phyloP scores from a whole-genome alignment of 345 rosid genomes.

The Combretum micranthum region DNA sequence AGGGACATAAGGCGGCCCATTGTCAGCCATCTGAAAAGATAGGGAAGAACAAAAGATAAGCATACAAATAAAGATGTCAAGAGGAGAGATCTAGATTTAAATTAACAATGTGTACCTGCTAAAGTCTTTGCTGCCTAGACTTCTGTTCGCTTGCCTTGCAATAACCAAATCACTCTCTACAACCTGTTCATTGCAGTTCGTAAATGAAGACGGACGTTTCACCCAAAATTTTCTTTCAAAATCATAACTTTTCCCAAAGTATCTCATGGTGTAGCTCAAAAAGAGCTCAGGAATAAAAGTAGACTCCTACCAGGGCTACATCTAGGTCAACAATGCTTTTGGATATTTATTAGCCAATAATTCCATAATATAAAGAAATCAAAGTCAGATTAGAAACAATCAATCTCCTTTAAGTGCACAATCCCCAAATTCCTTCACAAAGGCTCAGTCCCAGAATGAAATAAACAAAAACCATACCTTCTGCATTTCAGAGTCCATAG shows the following conservation, averaged over 20 bases:
- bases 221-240: too few species aligned
- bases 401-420: too few species aligned
- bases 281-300: too few species aligned
- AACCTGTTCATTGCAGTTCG: conserved; percentile 28
- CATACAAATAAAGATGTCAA: background rate
- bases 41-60: conserved; percentile 6
- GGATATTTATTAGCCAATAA: too few species aligned
- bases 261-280: too few species aligned
- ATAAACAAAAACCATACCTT: conserved; percentile 37
- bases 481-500: conserved; percentile 64
- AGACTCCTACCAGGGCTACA: too few species aligned
- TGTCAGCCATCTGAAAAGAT: conserved; percentile 50
- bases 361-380: too few species aligned
- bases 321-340: too few species aligned
- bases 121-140: conserved; percentile 66
- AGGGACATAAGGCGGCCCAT: conserved; percentile 78
- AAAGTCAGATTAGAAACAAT: too few species aligned
- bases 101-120: conserved; percentile 45
- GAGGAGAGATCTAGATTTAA: background rate
- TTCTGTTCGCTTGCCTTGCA: conserved; percentile 74
- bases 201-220: background rate
- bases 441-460: background rate
- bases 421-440: background rate
- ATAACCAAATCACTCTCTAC: conserved; percentile 79
- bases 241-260: too few species aligned